Conservation (phyloP, 805 yeast species). For the Hyphopichia homilentoma region DNA sequence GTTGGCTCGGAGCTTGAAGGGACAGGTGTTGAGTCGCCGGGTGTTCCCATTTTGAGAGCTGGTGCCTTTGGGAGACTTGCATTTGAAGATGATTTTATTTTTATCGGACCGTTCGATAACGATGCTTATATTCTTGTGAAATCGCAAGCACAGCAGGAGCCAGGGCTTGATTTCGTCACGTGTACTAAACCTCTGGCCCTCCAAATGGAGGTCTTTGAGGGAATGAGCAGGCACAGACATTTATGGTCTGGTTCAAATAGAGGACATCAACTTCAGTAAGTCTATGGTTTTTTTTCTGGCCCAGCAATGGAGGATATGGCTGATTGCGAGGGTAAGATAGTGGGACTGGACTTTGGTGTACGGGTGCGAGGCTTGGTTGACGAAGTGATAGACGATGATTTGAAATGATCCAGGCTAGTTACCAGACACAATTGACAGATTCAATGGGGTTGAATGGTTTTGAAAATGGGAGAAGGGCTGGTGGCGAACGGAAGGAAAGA, state of each 20-base stretch:
- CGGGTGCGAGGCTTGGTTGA: too few relatives aligned
- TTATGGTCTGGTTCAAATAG: neutral
- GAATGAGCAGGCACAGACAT: constrained; percentile 8
- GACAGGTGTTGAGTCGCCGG: constrained; percentile 42
- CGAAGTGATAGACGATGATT: too few relatives aligned
- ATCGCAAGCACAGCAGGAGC: constrained; percentile 44
- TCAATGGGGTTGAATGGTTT: too few relatives aligned
- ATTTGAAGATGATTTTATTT: constrained; percentile 58
- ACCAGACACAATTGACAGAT: too few relatives aligned
- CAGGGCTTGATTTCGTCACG: constrained; percentile 59
- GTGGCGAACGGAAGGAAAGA: too few relatives aligned
- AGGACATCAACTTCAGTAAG: too few relatives aligned
- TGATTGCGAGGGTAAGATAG: too few relatives aligned
- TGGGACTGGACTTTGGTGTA: too few relatives aligned
- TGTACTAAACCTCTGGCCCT: constrained; percentile 22
- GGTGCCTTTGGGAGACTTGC: constrained; percentile 36
- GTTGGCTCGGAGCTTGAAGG: constrained; percentile 64
- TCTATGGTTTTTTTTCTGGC: too few relatives aligned
- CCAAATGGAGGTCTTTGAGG: constrained; percentile 26
- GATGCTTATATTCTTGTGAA: constrained; percentile 48
- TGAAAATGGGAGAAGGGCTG: too few relatives aligned
- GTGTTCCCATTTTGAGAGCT: constrained; percentile 9
- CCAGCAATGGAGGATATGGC: neutral
- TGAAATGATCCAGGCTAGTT: too few relatives aligned
- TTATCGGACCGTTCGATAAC: constrained; percentile 64